These are phyloP conservation scores for Cephalotrichum gorgonifer DNA, from an alignment of 2,329 filamentous ascomycete genomes.

Conservation along the genomic window DNA sequence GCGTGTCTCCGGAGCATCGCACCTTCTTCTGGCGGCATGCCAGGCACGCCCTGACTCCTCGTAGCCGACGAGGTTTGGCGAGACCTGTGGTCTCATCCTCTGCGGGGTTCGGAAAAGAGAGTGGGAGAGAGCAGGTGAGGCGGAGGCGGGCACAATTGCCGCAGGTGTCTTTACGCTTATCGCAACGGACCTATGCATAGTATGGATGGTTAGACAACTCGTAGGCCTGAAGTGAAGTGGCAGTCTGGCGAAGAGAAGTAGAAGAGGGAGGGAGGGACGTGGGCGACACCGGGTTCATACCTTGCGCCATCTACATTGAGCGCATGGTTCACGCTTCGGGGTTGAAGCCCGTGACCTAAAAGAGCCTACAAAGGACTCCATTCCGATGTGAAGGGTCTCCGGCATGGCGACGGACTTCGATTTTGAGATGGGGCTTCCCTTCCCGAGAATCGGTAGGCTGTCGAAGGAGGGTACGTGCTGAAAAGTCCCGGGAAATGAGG, in stretches of 20 bases:
- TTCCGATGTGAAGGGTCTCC: neutral
- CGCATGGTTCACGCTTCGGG: neutral
- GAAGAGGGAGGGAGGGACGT: neutral
- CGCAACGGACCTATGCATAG: slow-evolving; percentile 43
- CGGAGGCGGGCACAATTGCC: slow-evolving; percentile 49
- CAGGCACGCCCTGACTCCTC: slow-evolving; percentile 45
- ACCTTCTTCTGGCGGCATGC: slow-evolving; percentile 12
- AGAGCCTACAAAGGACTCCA: neutral
- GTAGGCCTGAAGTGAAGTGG: neutral
- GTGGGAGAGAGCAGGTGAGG: slow-evolving; percentile 41
- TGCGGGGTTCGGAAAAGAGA: slow-evolving; percentile 25
- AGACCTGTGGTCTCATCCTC: slow-evolving; percentile 10
- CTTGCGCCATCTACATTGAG: slow-evolving; percentile 2
- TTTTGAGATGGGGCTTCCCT: no score
- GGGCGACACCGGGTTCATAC: slow-evolving; percentile 4
- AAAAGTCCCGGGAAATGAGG: no score
- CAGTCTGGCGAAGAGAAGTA: neutral
- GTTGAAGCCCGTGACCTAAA: neutral
- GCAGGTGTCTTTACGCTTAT: slow-evolving; percentile 41
- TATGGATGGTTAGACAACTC: neutral
- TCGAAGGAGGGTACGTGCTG: no score
- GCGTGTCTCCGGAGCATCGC: neutral
- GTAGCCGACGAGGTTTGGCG: slow-evolving; percentile 34
- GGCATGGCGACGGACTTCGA: no score
- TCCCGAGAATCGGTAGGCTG: no score